Conservation (phyloP, 2,329 filamentous ascomycete species). For the Plectosphaerella cucumerina region DNA sequence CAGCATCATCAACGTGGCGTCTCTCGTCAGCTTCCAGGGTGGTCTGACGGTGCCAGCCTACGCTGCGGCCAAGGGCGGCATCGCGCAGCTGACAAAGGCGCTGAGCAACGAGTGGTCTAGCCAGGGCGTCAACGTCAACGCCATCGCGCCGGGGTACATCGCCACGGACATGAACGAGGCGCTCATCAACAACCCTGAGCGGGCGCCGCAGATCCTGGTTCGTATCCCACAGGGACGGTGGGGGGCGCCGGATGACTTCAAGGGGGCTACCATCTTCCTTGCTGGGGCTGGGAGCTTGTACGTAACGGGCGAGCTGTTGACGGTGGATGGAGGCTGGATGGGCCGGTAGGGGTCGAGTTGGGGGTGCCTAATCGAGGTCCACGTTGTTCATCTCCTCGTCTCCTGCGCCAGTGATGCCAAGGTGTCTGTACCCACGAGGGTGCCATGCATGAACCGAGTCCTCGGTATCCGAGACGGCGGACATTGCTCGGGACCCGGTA, state of each 20-base stretch:
- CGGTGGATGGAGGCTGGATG: constrained; percentile 93
- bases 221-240: constrained; percentile 81
- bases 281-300: constrained; percentile 72
- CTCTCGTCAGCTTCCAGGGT: constrained; percentile 77
- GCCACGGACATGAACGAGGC: constrained; percentile 92
- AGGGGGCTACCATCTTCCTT: constrained; percentile 74
- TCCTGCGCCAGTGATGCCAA: background rate
- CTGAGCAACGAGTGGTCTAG: constrained; percentile 80
- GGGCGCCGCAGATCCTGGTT: constrained; percentile 68
- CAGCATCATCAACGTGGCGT: constrained; percentile 79
- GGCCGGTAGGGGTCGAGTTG: constrained; percentile 51
- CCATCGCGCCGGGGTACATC: constrained; percentile 85
- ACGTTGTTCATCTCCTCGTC: background rate
- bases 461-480: background rate
- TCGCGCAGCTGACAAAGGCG: constrained; percentile 80
- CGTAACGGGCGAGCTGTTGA: constrained; percentile 75
- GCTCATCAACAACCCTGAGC: constrained; percentile 64
- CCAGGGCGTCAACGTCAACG: constrained; percentile 77
- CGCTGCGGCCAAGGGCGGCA: constrained; percentile 78
- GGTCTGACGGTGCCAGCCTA: constrained; percentile 86
- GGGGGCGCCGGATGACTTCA: constrained; percentile 83
- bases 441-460: background rate
- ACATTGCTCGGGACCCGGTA: background rate
- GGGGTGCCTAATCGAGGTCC: background rate
- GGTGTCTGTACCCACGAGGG: background rate